Conservation (phyloP, 306 rosid genomes). For the Datisca glomerata region DNA sequence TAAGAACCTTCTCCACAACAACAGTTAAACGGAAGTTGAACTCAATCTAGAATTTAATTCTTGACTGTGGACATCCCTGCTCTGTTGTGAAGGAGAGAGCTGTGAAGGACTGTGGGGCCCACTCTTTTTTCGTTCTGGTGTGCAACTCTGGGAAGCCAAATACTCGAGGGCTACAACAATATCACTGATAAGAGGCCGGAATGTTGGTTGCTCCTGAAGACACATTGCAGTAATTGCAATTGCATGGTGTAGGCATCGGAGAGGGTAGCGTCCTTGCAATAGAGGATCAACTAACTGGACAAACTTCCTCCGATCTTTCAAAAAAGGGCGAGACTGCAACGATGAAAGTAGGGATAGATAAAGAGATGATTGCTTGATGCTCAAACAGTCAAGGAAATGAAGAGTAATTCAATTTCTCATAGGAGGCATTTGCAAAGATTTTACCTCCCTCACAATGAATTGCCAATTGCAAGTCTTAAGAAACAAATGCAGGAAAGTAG, state of each 20-base stretch:
- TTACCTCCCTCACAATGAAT: no score
- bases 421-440: no score
- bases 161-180: slow-evolving; percentile 91
- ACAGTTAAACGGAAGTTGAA: slow-evolving; percentile 22
- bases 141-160: slow-evolving; percentile 48
- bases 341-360: no score
- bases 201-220: slow-evolving; percentile 80
- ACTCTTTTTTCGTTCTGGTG: slow-evolving; percentile 3
- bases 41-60: slow-evolving; percentile 25
- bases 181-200: slow-evolving; percentile 78
- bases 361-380: no score
- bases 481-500: no score
- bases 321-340: slow-evolving; percentile 44
- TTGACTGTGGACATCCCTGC: slow-evolving; percentile 10
- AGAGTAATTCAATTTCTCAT: no score
- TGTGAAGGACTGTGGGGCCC: slow-evolving; percentile 10
- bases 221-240: slow-evolving; percentile 94
- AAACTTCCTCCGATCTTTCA: slow-evolving; percentile 42
- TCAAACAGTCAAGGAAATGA: no score
- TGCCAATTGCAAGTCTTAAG: no score
- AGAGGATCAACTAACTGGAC: slow-evolving; percentile 58
- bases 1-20: slow-evolving; percentile 16
- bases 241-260: slow-evolving; percentile 88
- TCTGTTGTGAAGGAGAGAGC: slow-evolving; percentile 21
- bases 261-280: slow-evolving; percentile 58